phyloP scores from a whole-genome alignment of 441 rosid species.

The Gossypium schwendimanii region DNA sequence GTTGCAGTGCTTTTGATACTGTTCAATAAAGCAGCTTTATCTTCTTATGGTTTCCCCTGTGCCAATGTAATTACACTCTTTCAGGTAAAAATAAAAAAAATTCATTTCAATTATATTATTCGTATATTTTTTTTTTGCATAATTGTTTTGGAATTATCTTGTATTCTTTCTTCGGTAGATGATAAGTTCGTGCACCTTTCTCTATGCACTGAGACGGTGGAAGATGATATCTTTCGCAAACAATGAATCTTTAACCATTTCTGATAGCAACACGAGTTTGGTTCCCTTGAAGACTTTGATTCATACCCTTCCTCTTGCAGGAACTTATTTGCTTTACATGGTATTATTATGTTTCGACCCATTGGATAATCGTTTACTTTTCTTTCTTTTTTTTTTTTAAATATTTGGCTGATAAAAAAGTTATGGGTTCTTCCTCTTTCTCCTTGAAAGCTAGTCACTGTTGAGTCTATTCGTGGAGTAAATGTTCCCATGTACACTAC shows the following conservation, averaged over 20 bases:
- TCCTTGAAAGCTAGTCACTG: slow-evolving; percentile 69
- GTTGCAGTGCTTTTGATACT: slow-evolving; percentile 60
- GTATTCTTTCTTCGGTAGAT: slow-evolving; percentile 37
- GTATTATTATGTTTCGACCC: slow-evolving; percentile 27
- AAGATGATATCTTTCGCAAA: slow-evolving; percentile 57
- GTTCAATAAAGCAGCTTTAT: slow-evolving; percentile 97
- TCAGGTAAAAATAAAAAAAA: slow-evolving; percentile 40
- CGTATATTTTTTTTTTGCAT: neutral
- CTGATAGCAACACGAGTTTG: slow-evolving; percentile 43
- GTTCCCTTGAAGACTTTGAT: slow-evolving; percentile 61
- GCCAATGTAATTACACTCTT: slow-evolving; percentile 83
- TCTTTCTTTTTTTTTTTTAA: neutral
- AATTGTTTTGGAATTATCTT: slow-evolving; percentile 2
- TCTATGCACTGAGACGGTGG: slow-evolving; percentile 59
- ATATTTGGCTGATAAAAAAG: slow-evolving; percentile 12
- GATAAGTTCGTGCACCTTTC: slow-evolving; percentile 64
- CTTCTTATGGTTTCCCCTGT: slow-evolving; percentile 70
- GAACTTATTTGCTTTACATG: slow-evolving; percentile 84
- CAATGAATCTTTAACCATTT: slow-evolving; percentile 40
- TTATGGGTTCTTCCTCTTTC: slow-evolving; percentile 22
- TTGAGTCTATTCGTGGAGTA: slow-evolving; percentile 94
- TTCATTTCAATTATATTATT: neutral
- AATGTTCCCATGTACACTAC: slow-evolving; percentile 99
- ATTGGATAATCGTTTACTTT: neutral
- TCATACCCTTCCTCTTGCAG: slow-evolving; percentile 71